Evolutionary conservation across 2,329 filamentous ascomycete species (phyloP).

Genomic region (Dryadomyces quercus-mongolicae): DNA sequence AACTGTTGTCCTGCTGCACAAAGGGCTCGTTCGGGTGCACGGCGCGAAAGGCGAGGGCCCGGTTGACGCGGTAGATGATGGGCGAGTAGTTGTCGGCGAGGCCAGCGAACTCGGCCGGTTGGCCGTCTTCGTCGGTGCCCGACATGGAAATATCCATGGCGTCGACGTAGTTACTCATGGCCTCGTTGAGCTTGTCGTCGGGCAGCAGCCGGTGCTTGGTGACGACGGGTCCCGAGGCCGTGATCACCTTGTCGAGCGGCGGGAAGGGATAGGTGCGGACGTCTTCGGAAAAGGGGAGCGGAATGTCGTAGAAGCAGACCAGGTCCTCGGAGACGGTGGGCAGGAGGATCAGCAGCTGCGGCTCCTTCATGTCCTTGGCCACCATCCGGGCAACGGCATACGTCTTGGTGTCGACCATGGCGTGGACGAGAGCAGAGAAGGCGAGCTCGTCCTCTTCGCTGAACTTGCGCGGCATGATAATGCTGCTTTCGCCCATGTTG

Average conservation of each 20-base stretch:
- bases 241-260: conserved; percentile 75
- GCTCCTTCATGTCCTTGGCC: conserved; percentile 68
- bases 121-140: conserved; percentile 60
- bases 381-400: conserved; percentile 83
- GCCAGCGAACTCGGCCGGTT: conserved; percentile 54
- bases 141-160: conserved; percentile 74
- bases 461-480: conserved; percentile 63
- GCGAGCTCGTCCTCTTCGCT: conserved; percentile 78
- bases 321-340: conserved; percentile 68
- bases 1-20: conserved; percentile 46
- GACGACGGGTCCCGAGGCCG: conserved; percentile 69
- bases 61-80: conserved; percentile 75
- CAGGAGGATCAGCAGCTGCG: conserved; percentile 63
- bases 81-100: conserved; percentile 79
- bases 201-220: conserved; percentile 78
- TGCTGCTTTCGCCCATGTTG: conserved; percentile 67
- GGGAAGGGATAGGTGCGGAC: conserved; percentile 84
- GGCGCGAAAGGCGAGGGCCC: conserved; percentile 73
- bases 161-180: conserved; percentile 89
- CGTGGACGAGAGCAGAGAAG: conserved; percentile 80
- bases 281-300: conserved; percentile 88
- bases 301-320: conserved; percentile 80
- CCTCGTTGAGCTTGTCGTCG: conserved; percentile 55
- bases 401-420: conserved; percentile 70
- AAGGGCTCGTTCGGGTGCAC: conserved; percentile 56